Conservation (phyloP, 179 eudicot species). For the Beta lomatogona region DNA sequence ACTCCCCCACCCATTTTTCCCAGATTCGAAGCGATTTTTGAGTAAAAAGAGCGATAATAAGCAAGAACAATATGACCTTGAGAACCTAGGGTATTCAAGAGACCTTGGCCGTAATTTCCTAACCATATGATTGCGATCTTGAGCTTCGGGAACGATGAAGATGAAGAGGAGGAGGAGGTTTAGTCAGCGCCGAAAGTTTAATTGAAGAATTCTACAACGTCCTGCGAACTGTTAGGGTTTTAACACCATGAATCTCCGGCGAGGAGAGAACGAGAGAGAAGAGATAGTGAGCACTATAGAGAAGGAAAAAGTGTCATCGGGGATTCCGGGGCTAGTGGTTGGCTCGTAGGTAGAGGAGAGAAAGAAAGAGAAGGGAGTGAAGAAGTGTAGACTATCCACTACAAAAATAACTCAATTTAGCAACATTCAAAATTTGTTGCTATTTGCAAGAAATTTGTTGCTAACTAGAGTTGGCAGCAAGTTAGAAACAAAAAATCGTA, state of each 20-base stretch:
- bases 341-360: too few species aligned
- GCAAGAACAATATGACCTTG: conserved; percentile 83
- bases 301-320: too few species aligned
- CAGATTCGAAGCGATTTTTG: conserved; percentile 61
- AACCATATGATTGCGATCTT: conserved; percentile 72
- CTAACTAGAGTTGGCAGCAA: too few species aligned
- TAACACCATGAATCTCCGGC: conserved; percentile 5
- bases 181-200: conserved; percentile 32
- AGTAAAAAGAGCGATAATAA: conserved; percentile 63
- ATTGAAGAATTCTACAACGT: conserved; percentile 72
- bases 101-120: conserved; percentile 81
- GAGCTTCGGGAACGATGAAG: conserved; percentile 34
- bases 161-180: neutral
- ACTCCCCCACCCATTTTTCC: conserved; percentile 62
- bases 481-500: too few species aligned
- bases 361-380: too few species aligned
- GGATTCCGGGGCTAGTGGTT: too few species aligned
- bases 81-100: conserved; percentile 59
- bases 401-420: too few species aligned
- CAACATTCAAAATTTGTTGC: too few species aligned
- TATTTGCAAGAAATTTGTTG: too few species aligned
- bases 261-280: conserved; percentile 5
- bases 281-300: too few species aligned
- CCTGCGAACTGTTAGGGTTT: conserved; percentile 44
- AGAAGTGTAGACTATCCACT: too few species aligned